Evolutionary conservation across 2,329 filamentous ascomycete species (phyloP).

Genomic region (Venturia effusa): DNA sequence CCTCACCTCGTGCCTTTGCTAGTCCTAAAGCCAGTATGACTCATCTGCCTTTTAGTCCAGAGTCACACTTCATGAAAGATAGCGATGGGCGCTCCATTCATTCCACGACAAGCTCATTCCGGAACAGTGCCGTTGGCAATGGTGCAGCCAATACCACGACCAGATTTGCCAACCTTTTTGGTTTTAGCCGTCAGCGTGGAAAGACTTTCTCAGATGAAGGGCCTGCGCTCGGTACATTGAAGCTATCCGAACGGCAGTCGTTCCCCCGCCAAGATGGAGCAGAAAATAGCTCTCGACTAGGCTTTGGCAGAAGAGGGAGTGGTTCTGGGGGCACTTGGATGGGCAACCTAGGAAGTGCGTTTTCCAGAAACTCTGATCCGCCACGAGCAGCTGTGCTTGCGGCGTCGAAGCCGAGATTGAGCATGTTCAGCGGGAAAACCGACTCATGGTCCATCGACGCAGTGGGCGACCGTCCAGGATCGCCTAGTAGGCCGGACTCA

Average conservation of each 20-base stretch:
- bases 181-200: constrained; percentile 48
- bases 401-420: constrained; percentile 33
- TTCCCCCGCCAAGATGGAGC: constrained; percentile 50
- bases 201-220: constrained; percentile 53
- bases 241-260: constrained; percentile 64
- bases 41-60: constrained; percentile 23
- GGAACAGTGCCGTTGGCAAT: constrained; percentile 20
- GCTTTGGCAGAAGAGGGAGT: constrained; percentile 39
- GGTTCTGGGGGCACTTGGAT: constrained; percentile 43
- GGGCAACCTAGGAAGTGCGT: constrained; percentile 31
- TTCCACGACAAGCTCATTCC: constrained; percentile 38
- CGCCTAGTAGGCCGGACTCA: constrained; percentile 44
- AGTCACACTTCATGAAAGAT: constrained; percentile 18
- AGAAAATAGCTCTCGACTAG: constrained; percentile 29
- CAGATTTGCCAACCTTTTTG: constrained; percentile 50
- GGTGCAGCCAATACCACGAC: constrained; percentile 32
- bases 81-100: constrained; percentile 35
- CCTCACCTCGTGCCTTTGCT: constrained; percentile 35
- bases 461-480: constrained; percentile 29
- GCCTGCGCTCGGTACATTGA: constrained; percentile 57
- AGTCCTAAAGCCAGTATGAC: constrained; percentile 36
- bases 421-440: constrained; percentile 41
- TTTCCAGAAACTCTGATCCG: constrained; percentile 17
- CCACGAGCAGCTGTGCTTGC: constrained; percentile 15
- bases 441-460: constrained; percentile 37